phyloP scores from a whole-genome alignment of 1,139 yeast species.

The Geotrichum bryndzae region DNA sequence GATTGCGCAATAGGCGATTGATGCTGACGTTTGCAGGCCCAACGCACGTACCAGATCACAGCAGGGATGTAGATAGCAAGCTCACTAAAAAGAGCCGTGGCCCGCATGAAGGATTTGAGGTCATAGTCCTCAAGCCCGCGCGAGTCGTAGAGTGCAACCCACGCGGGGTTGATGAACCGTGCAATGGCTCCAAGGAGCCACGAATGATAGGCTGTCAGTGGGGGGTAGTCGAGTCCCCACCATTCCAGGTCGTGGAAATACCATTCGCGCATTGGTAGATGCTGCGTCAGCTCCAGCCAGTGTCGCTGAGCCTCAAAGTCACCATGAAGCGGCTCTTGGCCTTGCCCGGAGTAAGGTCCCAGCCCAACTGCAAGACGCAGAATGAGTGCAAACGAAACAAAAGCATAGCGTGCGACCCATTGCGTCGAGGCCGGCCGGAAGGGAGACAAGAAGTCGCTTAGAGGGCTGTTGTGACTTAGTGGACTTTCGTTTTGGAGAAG shows the following conservation, averaged over 20 bases:
- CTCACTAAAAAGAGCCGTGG: constrained; percentile 72
- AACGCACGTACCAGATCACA: constrained; percentile 54
- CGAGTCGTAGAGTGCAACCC: constrained; percentile 72
- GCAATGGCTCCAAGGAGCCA: constrained; percentile 76
- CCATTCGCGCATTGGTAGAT: constrained; percentile 73
- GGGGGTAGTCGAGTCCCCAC: constrained; percentile 98
- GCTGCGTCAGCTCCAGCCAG: constrained; percentile 89
- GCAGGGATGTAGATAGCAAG: constrained; percentile 73
- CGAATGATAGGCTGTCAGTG: constrained; percentile 90
- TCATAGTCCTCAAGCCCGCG: constrained; percentile 67
- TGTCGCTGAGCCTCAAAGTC: constrained; percentile 98
- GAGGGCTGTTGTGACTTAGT: not conserved
- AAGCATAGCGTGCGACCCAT: constrained; percentile 81
- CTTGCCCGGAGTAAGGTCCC: constrained; percentile 63
- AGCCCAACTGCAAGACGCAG: constrained; percentile 81
- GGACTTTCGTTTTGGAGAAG: not conserved
- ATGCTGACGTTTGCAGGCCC: constrained; percentile 48
- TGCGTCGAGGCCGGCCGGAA: constrained; percentile 71
- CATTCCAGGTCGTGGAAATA: constrained; percentile 81
- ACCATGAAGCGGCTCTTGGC: constrained; percentile 73
- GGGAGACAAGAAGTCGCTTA: constrained; percentile 54
- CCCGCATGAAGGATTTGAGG: constrained; percentile 77
- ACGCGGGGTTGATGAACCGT: constrained; percentile 47
- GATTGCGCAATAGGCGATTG: constrained; percentile 62
- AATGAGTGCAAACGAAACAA: constrained; percentile 67